phyloP scores from a whole-genome alignment of 257 asterid genomes.

The Nicotiana tomentosiformis region DNA sequence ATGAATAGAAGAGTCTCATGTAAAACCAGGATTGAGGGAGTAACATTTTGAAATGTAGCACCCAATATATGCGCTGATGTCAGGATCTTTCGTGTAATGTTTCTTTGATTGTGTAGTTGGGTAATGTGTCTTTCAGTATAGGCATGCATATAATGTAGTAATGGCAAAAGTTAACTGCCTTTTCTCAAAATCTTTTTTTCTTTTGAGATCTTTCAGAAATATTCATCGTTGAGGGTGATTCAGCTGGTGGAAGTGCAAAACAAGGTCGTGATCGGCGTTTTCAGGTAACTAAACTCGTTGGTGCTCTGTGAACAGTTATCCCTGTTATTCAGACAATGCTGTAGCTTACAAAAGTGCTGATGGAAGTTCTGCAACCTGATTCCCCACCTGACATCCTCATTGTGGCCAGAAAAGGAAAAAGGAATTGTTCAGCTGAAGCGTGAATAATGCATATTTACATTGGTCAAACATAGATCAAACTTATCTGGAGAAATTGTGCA shows the following conservation, averaged over 20 bases:
- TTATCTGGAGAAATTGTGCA: neutral
- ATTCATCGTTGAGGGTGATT: constrained; percentile 99
- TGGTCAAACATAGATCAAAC: neutral
- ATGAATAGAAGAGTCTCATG: neutral
- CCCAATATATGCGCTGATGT: neutral
- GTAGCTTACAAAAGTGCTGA: neutral
- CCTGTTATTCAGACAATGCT: neutral
- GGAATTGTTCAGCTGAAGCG: neutral
- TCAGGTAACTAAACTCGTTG: constrained; percentile 53
- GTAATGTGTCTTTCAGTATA: neutral
- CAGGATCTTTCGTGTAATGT: neutral
- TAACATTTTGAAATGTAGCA: neutral
- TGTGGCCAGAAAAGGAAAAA: neutral
- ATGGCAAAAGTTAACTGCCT: neutral
- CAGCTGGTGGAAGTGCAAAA: constrained; percentile 99
- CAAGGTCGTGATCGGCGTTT: constrained; percentile 99
- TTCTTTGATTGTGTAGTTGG: neutral
- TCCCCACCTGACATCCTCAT: neutral
- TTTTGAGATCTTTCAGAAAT: constrained; percentile 49
- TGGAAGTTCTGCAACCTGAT: neutral
- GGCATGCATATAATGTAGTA: neutral
- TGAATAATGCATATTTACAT: neutral
- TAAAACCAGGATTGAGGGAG: neutral
- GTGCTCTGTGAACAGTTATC: neutral
- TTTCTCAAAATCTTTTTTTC: neutral